phyloP scores from a whole-genome alignment of 805 yeast species.

The fission yeast (Schizosaccharomyces pombe) region DNA sequence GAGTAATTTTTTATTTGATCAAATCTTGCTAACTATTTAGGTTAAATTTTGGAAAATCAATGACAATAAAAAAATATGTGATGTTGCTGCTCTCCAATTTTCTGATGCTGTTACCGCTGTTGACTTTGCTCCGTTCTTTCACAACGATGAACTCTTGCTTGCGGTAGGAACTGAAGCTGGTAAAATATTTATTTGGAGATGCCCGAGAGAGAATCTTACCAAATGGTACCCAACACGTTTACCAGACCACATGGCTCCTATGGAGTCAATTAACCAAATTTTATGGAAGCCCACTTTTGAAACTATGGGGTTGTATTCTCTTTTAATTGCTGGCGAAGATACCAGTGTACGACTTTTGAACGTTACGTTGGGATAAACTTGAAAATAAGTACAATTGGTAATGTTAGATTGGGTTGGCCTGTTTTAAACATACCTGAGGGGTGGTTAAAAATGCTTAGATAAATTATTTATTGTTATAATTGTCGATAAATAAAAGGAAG shows the following conservation, averaged over 20 bases:
- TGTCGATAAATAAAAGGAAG: too few relatives aligned
- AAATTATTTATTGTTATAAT: too few relatives aligned
- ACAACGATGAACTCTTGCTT: neutral
- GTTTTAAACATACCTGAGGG: too few relatives aligned
- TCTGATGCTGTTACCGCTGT: constrained; percentile 10
- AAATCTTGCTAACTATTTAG: too few relatives aligned
- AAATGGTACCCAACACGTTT: neutral
- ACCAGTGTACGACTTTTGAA: neutral
- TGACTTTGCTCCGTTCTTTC: constrained; percentile 6
- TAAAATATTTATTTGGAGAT: neutral
- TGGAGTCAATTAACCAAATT: neutral
- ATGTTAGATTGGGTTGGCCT: too few relatives aligned
- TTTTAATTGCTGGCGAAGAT: neutral
- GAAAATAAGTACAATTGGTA: too few relatives aligned
- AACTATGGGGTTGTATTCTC: neutral
- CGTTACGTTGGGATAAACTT: too few relatives aligned
- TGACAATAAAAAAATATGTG: constrained; percentile 9
- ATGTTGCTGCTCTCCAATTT: constrained; percentile 1
- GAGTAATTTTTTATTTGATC: too few relatives aligned
- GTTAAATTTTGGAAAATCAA: constrained; percentile 47
- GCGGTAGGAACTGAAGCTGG: constrained; percentile 1
- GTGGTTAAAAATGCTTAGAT: too few relatives aligned
- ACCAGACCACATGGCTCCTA: neutral
- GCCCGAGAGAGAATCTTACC: constrained; percentile 2
- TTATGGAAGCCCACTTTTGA: neutral